Evolutionary conservation across 805 yeast genomes (phyloP), one percentile per base, ranked within the genome.

Genomic region (Pichia manshurica): DNA sequence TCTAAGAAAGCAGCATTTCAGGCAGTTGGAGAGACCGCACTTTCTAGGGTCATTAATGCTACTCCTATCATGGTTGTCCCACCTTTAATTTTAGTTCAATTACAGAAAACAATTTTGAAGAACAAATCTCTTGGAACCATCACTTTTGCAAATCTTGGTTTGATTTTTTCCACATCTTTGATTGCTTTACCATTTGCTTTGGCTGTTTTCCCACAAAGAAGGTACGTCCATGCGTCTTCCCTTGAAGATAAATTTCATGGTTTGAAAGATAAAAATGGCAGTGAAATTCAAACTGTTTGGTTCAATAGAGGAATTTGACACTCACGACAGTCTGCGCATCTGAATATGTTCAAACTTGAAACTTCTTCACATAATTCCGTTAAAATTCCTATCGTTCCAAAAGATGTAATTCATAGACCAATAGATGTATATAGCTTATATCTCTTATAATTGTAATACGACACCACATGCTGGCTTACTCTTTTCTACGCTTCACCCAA

Each of bases 61-160:
- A 86, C 99, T 0, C 99, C 99, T 17, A 78, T 93, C 58, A 93
- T 93, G 99, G 99, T 87, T 19, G 65, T 93, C 5, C 99, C 99
- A 1, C 97, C 99, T 2, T 74, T 93, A 58, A 61, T 87, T 23
- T 74, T 93, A 38, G 88, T 89, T 40, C 78, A 74, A 63, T 71
- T 93, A 54, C 97, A 93, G 68, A 77, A 75, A 54, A 74, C 82
- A 1, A 61, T 82, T 16, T 72, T 90, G 53, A 81, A 77, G 59
- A 84, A 86, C 31, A 85, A 80, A 62, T 76, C 90, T 7, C 66
- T 78, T 50, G 72, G 80, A 17, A 68, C 78, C 4, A 88, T 84
- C 59, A 83, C 85, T 5, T 60, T 73, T 15, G 82, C 81, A n/a
- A 93, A 90, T 62, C 71, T 93, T 46, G 97, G 95, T 16, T 71